Evolutionary conservation across 345 rosid genomes (phyloP).

Genomic region (Salix arbutifolia): DNA sequence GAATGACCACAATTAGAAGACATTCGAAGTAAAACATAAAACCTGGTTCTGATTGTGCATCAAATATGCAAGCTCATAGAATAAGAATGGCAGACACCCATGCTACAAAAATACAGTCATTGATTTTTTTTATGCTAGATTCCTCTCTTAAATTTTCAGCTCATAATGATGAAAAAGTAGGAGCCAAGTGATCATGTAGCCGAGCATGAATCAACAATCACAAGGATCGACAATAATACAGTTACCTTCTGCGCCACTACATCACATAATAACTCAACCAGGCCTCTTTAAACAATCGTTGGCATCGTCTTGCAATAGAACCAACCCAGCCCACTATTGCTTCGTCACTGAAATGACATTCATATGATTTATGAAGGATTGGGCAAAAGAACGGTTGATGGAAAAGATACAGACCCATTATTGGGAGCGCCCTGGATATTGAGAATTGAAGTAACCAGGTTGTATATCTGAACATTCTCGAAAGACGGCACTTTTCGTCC

Average conservation of each 20-base stretch:
- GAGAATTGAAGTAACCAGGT: slow-evolving; percentile 73
- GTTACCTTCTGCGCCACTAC: background rate
- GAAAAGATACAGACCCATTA: slow-evolving; percentile 62
- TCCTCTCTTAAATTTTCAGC: background rate
- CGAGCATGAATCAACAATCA: background rate
- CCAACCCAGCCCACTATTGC: background rate
- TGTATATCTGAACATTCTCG: slow-evolving; percentile 90
- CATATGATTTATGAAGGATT: slow-evolving; percentile 10
- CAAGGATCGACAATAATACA: background rate
- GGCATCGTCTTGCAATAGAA: background rate
- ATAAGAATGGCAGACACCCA: background rate
- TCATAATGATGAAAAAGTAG: background rate
- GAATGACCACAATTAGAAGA: background rate
- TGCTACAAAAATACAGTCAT: background rate
- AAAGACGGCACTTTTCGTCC: slow-evolving; percentile 87
- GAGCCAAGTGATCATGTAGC: background rate
- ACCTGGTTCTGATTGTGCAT: background rate
- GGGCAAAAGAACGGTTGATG: slow-evolving; percentile 48
- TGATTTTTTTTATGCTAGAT: background rate
- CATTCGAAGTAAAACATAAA: background rate
- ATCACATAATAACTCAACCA: background rate
- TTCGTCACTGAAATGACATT: background rate
- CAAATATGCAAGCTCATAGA: background rate
- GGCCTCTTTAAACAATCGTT: background rate
- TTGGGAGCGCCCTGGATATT: slow-evolving; percentile 69